Evolutionary conservation across 2,329 filamentous ascomycete genomes (phyloP).

Genomic region (Clarireedia paspali): DNA sequence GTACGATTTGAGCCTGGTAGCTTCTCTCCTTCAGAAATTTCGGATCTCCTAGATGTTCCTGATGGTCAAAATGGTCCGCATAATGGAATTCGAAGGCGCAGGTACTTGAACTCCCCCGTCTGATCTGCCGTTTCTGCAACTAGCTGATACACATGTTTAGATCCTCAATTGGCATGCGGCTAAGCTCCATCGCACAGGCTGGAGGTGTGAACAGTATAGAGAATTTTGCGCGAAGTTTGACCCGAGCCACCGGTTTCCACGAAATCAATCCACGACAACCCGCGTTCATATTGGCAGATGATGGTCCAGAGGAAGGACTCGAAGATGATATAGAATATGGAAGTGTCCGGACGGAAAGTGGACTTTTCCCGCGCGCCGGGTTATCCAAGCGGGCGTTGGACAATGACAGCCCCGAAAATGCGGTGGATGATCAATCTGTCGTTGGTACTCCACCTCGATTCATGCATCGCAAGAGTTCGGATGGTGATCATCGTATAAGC

Average conservation of each 20-base stretch:
- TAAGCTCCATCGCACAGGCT: slow-evolving; percentile 57
- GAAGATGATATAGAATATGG: slow-evolving; percentile 22
- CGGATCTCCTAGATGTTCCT: not conserved
- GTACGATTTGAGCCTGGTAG: slow-evolving; percentile 22
- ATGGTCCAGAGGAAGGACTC: slow-evolving; percentile 22
- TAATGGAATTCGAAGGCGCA: slow-evolving; percentile 23
- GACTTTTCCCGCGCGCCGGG: slow-evolving; percentile 20
- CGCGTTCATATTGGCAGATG: slow-evolving; percentile 61
- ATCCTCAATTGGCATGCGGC: slow-evolving; percentile 50
- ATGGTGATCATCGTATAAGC: slow-evolving; percentile 13
- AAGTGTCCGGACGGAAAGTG: slow-evolving; percentile 21
- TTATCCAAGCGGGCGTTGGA: slow-evolving; percentile 48
- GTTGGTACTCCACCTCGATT: slow-evolving; percentile 17
- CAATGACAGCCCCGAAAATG: slow-evolving; percentile 28
- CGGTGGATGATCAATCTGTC: slow-evolving; percentile 22
- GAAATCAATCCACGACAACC: slow-evolving; percentile 77
- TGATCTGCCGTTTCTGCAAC: not conserved
- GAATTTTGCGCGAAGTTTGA: slow-evolving; percentile 88
- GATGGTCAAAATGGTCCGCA: not conserved
- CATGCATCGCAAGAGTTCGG: slow-evolving; percentile 35
- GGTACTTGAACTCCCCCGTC: slow-evolving; percentile 12
- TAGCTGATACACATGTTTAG: slow-evolving; percentile 28
- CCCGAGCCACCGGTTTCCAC: slow-evolving; percentile 78
- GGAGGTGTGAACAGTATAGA: slow-evolving; percentile 92
- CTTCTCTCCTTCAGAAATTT: slow-evolving; percentile 2